Evolutionary conservation across 192 early-diverging fungal species (phyloP), one percentile per base, ranked within the genome.

Genomic region (Chytriomyces hyalinus): DNA sequence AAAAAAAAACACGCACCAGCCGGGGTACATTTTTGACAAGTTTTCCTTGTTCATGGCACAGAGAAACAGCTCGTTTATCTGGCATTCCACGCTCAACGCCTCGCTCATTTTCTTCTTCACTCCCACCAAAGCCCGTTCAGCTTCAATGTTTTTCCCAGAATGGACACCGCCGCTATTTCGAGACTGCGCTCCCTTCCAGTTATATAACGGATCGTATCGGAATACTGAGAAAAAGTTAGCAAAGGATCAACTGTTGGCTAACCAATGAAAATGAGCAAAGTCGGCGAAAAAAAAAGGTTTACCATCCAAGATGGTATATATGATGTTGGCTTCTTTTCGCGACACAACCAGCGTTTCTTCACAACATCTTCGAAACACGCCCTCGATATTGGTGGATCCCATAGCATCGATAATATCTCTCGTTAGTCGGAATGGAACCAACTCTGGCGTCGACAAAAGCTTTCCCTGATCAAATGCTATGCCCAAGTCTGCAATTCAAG

Each of bases 401-500:
- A 98, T 91, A 49, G 93, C 96, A 64, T 94, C 90, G 8, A 95
- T 87, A 65, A 98, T 89, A 72, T 99, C 94, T 49, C 91, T 87
- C 5, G 96, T 97, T 62, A 99, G 80, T 43, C 97, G 87, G 77
- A 96, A 98, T 6, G 97, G 97, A 0, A 98, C 94, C 26, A 92
- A 81, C 83, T 98, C 97, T 17, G 97, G 96, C 17, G 93, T 89
- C 2, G 93, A 85, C 11, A 98, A 81, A 28, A 92, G 80, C 80
- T 92, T 94, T 17, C 97, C 97, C 79, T 95, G 90, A 70, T 98
- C 97, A 85, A 98, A 98, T 13, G 95, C 94, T 57, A 98, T 96
- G 15, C 96, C 97, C 53, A 97, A 89, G 80, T 98, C 73, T 75
- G 61, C 13, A 17, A 49, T 13, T 22, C 13, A 13, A 9, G 45